These are phyloP conservation scores for Cladosporium sp. DNA, from an alignment of 2,329 filamentous ascomycete genomes.

Conservation along the genomic window DNA sequence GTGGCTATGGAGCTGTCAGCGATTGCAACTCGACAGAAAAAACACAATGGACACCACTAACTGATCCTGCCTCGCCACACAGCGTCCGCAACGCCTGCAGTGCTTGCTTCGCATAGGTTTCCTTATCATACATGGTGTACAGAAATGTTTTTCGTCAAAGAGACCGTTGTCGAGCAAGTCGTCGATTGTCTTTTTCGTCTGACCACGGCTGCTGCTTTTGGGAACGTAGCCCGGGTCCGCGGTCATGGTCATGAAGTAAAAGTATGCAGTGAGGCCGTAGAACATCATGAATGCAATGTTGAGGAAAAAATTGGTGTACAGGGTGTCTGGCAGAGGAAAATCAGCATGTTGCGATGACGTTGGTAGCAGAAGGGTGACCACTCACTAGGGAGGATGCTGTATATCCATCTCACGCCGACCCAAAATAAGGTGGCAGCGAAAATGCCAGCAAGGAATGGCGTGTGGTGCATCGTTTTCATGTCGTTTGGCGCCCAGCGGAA, in stretches of 20 bases:
- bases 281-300: slow-evolving; percentile 70
- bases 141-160: slow-evolving; percentile 93
- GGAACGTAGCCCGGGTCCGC: slow-evolving; percentile 91
- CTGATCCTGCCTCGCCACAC: slow-evolving; percentile 96
- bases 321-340: slow-evolving; percentile 50
- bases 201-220: slow-evolving; percentile 80
- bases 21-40: slow-evolving; percentile 7
- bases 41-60: slow-evolving; percentile 45
- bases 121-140: slow-evolving; percentile 88
- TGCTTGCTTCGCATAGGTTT: slow-evolving; percentile 93
- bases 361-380: background rate
- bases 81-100: slow-evolving; percentile 84
- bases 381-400: slow-evolving; percentile 68
- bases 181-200: slow-evolving; percentile 85
- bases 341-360: no score
- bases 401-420: slow-evolving; percentile 71
- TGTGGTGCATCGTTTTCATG: slow-evolving; percentile 86
- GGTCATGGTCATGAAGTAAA: slow-evolving; percentile 81
- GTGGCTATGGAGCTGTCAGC: slow-evolving; percentile 56
- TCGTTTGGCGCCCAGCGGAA: slow-evolving; percentile 79
- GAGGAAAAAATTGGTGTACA: slow-evolving; percentile 62
- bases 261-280: slow-evolving; percentile 69
- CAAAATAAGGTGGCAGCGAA: slow-evolving; percentile 85
- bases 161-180: slow-evolving; percentile 80
- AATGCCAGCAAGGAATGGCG: slow-evolving; percentile 89